Evolutionary conservation across 352 stramenopile genomes (phyloP).

Genomic region (Hyaloperonospora arabidopsidis): DNA sequence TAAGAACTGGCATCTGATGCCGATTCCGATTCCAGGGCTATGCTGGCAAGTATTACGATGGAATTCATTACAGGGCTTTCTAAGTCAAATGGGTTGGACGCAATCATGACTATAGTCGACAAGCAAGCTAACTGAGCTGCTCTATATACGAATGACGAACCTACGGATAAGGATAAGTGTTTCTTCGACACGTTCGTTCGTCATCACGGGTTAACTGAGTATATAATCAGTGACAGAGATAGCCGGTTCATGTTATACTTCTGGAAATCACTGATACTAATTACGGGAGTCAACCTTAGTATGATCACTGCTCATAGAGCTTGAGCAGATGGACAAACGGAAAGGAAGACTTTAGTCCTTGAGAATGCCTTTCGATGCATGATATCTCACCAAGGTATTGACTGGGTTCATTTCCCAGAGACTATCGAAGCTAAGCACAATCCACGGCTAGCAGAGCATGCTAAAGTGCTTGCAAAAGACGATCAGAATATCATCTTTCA

Average conservation of each 20-base stretch:
- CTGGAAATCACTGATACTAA: slow-evolving; percentile 14
- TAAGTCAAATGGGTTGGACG: too few species aligned
- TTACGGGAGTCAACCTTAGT: slow-evolving; percentile 13
- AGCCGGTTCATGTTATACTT: slow-evolving; percentile 17
- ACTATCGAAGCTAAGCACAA: slow-evolving; percentile 6
- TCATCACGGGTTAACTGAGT: slow-evolving; percentile 2
- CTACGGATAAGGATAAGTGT: slow-evolving; percentile 6
- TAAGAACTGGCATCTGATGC: too few species aligned
- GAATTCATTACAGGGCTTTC: too few species aligned
- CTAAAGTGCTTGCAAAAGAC: not conserved
- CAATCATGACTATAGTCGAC: too few species aligned
- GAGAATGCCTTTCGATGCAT: slow-evolving; percentile 16
- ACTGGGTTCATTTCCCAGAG: not conserved
- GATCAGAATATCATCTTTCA: not conserved
- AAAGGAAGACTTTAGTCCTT: slow-evolving; percentile 10
- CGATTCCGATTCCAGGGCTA: too few species aligned
- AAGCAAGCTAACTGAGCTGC: not conserved
- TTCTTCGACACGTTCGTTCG: slow-evolving; percentile 8
- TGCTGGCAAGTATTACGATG: too few species aligned
- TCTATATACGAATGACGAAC: slow-evolving; percentile 2
- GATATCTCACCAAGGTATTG: slow-evolving; percentile 3
- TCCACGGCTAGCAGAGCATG: not conserved
- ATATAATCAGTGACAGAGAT: slow-evolving; percentile 13
- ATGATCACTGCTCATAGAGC: slow-evolving; percentile 17
- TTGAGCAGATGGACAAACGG: slow-evolving; percentile 14